Conservation (phyloP, 169 alveolate species). For the Amoebophrya sp. region DNA sequence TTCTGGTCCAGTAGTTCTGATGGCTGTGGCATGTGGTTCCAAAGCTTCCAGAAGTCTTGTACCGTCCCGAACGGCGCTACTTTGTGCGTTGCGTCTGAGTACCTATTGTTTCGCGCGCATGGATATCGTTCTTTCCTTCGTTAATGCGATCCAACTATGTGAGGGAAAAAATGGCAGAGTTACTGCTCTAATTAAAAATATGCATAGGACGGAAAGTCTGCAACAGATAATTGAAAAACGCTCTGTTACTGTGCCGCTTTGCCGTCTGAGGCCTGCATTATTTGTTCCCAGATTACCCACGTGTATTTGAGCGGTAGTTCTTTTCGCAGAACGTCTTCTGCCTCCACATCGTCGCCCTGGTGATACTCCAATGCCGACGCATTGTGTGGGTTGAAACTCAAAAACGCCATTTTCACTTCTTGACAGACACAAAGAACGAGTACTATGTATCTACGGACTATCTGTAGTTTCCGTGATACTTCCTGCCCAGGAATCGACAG, state of each 20-base stretch:
- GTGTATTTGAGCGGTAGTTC: conserved; percentile 53
- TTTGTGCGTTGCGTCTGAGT: conserved; percentile 47
- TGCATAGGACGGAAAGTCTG: background rate
- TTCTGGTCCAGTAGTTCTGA: conserved; percentile 59
- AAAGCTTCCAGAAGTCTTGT: conserved; percentile 65
- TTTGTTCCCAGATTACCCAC: conserved; percentile 58
- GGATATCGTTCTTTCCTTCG: background rate
- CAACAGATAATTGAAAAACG: background rate
- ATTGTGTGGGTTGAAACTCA: background rate
- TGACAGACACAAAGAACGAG: too few relatives aligned
- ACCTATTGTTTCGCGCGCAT: conserved; percentile 36
- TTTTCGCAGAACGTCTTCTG: background rate
- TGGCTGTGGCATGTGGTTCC: conserved; percentile 68
- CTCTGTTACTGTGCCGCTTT: background rate
- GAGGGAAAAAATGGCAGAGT: too few relatives aligned
- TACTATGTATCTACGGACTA: too few relatives aligned
- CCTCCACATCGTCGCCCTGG: background rate
- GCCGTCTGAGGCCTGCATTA: background rate
- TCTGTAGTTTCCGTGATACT: too few relatives aligned
- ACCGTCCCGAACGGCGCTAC: conserved; percentile 16
- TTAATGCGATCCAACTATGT: too few relatives aligned
- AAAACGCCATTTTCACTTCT: background rate
- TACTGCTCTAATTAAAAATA: background rate
- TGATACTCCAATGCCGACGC: background rate
- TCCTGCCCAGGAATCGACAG: too few relatives aligned